Base-by-base conservation (phyloP, 1,139 yeast genomes). In the Meyerozyma elateridarum region DNA sequence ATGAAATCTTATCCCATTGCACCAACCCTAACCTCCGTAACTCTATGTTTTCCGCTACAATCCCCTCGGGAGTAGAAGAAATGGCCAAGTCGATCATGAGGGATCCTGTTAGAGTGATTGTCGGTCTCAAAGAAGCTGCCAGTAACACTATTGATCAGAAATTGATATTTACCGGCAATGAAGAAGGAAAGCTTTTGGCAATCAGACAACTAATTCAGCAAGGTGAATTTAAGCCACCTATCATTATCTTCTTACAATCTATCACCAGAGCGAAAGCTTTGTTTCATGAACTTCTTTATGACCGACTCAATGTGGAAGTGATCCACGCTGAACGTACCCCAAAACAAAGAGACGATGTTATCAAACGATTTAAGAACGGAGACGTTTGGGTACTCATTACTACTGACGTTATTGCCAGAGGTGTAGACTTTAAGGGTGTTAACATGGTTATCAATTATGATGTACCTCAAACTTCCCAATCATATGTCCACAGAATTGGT, bases 401-500 rank as follows among this genome's bases (percentile, higher is more conserved):
- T 53, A 93, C 98, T 1, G 98, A 93, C 59, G 96, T 93, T 34
- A 64, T 93, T 35, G 81, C 97, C 2, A 76, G 99, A 62, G 99
- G 99, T 65, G 88, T 93, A 37, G 98, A 93, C 59, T 93, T 93
- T 64, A 87, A 87, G 52, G 97, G 97, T 25, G 94, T 93, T 25
- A 89, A 89, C 50, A 59, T 91, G 39, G 97, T 93, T 20, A 85
- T 93, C 45, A 93, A 93, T 59, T 93, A 91, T 54, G 99, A 93
- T 60, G 95, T 91, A 5, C 99, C 99, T 11, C 87, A 80, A 48
- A 76, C 84, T 32, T 87, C 97, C 0, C 97, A 91, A 56, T 82
- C 96, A 0, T 93, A 93, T 55, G 96, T 93, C 28, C 99, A 93
- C 58, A 76, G 99, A 62, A 87, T 93, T 48, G 99, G 99, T 57